Evolutionary conservation across 805 yeast species (phyloP), one percentile per base, ranked within the genome.

Genomic region (Vanderwaltozyma verrucispora): DNA sequence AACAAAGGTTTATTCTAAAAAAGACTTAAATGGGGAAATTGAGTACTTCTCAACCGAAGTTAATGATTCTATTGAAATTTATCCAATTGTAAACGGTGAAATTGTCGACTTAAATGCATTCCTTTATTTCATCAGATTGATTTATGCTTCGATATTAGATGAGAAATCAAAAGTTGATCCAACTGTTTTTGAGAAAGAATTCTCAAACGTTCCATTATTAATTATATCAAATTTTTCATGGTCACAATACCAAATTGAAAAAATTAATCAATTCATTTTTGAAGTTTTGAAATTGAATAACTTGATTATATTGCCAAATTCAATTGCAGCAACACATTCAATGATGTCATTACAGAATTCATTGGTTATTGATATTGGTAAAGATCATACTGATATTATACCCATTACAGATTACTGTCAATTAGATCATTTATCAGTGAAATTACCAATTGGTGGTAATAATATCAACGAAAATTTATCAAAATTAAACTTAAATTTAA

Each of bases 311-410:
- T 53, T 83, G 28, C 87, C 94, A 32, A 63, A 71, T 16, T 66
- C 87, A 1, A 61, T 86, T 28, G 81, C 85, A 6, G 64, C 86
- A 1, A 65, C 82, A 14, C 87, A 76, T 59, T 89, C 96, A 0
- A 69, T 79, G 54, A 83, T 85, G 4, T 63, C 71, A 13, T 62
- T 76, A 10, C 71, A 77, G 28, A 81, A 77, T 43, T 71, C 87
- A 1, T 63, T 81, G 27, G 81, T 89, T 14, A 74, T 89, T 30
- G 95, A 89, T 57, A 69, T 89, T 33, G 96, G 96, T 15, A 64
- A 66, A 44, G 74, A 77, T 18, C 74, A 79, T 47, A 75, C 87
- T 3, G 95, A 86, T 54, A 67, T 89, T 18, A 68, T 78, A 11
- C 92, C 95, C 3, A 74, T 89, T n/a, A 59, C 82, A 23, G 92